Base-by-base conservation (phyloP, 179 eudicot species). In the Camellia oleifera region DNA sequence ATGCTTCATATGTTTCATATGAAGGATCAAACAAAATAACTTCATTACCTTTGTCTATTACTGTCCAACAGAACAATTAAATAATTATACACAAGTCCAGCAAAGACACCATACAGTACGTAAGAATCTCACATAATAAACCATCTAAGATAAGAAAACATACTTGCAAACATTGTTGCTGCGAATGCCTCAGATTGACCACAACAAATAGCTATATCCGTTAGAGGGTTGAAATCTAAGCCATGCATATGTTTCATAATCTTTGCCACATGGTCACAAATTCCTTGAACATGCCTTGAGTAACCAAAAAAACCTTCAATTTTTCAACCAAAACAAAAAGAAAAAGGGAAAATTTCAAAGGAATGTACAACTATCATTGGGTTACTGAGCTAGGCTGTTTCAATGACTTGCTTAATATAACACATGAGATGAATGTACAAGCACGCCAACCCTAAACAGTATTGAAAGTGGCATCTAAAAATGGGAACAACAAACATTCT, bases 151-250 rank as follows among this genome's bases (percentile, higher is more conserved):
- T 42, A 72, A 18, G 32, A 56, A 74, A 72, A 78, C 85, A 81
- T 89, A 91, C 98, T 83, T 79, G 97, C 93, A 82, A 94, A 93
- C 83, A 91, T 87, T 62, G 97, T 68, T 40, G 96, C 94, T 56
- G 97, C 88, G 86, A 93, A 94, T n/a, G 97, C 98, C 85, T 93
- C 98, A 3, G 98, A 87, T 83, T 94, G 98, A 46, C 98, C 98
- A 80, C 97, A 94, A 77, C 94, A 90, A 76, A 94, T 90, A 74
- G 85, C 94, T 45, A 94, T 78, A 53, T 94, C 96, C 4, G 94
- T 89, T 3, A 69, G 32, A 50, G 98, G 93, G 76, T 94, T 87
- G 72, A 90, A 82, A 79, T 84, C 91, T 82, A 94, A 77, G 46
- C 84, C 91, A 78, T 93, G 92, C 87, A 83, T 85, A 75, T 84